phyloP scores from a whole-genome alignment of 306 rosid genomes.

The Malus sylvestris region DNA sequence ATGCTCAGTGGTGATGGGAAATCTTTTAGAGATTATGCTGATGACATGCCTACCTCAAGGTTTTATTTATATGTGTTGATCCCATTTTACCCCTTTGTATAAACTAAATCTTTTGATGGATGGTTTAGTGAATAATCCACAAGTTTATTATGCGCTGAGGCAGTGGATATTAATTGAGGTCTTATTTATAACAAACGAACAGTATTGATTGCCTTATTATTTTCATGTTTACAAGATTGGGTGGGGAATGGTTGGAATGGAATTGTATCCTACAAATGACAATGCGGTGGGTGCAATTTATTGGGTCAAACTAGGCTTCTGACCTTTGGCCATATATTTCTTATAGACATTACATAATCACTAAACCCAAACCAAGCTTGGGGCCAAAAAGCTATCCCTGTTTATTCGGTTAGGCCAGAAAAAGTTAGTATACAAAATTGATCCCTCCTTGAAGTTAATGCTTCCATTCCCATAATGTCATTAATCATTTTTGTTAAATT shows the following conservation, averaged over 20 bases:
- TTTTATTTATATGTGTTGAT: conserved; percentile 33
- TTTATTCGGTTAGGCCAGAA: neutral
- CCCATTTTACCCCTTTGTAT: neutral
- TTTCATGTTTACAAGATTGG: neutral
- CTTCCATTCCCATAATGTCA: neutral
- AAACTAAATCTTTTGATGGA: neutral
- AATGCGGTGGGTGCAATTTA: neutral
- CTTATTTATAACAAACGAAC: neutral
- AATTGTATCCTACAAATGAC: neutral
- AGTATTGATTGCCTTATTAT: neutral
- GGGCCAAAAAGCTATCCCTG: neutral
- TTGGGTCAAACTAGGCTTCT: neutral
- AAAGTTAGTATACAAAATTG: neutral
- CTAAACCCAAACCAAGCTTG: neutral
- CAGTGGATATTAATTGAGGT: neutral
- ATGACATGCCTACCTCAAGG: conserved; percentile 89
- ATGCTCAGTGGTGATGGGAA: conserved; percentile 93
- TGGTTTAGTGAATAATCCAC: neutral
- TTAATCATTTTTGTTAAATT: neutral
- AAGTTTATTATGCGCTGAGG: neutral
- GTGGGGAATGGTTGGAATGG: neutral
- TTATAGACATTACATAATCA: neutral
- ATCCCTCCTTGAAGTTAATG: neutral
- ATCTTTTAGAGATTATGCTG: conserved; percentile 70
- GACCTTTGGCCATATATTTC: neutral